Evolutionary conservation across 495 filamentous ascomycete species (phyloP).

Genomic region (Neurospora pannonica): DNA sequence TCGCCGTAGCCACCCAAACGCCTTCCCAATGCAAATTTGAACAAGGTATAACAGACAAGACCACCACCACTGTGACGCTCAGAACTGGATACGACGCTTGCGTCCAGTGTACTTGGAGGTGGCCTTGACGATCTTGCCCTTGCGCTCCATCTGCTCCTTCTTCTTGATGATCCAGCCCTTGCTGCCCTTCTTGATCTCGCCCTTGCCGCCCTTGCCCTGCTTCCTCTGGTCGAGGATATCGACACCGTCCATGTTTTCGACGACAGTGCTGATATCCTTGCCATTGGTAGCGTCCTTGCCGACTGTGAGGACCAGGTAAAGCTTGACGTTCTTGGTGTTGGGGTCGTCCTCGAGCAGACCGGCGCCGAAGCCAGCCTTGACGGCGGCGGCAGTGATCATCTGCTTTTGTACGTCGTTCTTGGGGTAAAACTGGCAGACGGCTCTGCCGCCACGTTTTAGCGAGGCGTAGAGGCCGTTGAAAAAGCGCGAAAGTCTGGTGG

Average conservation of each 20-base stretch:
- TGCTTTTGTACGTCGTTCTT: conserved; percentile 84
- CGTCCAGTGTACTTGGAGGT: conserved; percentile 88
- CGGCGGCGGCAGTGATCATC: conserved; percentile 84
- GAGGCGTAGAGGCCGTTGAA: conserved; percentile 87
- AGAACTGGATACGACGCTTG: conserved; percentile 56
- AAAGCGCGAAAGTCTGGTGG: conserved; percentile 69
- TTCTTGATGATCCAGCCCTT: conserved; percentile 88
- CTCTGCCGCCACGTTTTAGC: conserved; percentile 74
- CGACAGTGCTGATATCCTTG: conserved; percentile 75
- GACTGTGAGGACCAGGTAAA: conserved; percentile 89
- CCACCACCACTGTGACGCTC: not conserved
- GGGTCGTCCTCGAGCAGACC: conserved; percentile 92
- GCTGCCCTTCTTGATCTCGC: conserved; percentile 61
- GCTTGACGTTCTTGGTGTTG: conserved; percentile 87
- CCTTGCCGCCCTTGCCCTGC: conserved; percentile 40
- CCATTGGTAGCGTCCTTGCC: conserved; percentile 63
- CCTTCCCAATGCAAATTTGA: conserved; percentile 5
- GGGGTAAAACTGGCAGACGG: conserved; percentile 96
- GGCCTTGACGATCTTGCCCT: conserved; percentile 87
- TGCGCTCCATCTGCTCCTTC: conserved; percentile 89
- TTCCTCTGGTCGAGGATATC: conserved; percentile 67
- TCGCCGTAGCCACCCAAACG: conserved; percentile 8
- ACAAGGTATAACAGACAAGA: not conserved
- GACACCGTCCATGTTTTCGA: conserved; percentile 79
- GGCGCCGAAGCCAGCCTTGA: conserved; percentile 90